phyloP scores from a whole-genome alignment of 2,329 filamentous ascomycete genomes.

The Sporothrix dimorphospora region DNA sequence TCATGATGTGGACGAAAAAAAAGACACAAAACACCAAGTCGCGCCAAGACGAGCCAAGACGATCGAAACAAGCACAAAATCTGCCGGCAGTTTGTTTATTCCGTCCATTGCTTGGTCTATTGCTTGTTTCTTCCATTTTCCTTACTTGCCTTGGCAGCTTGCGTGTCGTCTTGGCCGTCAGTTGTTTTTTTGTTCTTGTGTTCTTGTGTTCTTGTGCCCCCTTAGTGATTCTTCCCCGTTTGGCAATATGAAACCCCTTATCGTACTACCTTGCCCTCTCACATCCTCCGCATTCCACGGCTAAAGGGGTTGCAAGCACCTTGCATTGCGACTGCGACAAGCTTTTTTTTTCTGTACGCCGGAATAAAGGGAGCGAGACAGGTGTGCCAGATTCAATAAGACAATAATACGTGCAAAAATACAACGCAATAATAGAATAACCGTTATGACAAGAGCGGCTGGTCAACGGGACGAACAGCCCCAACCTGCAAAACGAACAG shows the following conservation, averaged over 20 bases:
- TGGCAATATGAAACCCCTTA: not conserved
- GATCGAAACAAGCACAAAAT: not conserved
- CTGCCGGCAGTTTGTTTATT: conserved; percentile 1
- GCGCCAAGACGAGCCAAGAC: not conserved
- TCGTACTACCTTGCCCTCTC: not conserved
- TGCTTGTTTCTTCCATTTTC: not conserved
- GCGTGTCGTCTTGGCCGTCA: not conserved
- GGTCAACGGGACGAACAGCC: not conserved
- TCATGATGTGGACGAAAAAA: not conserved
- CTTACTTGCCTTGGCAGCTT: not conserved
- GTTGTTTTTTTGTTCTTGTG: not conserved
- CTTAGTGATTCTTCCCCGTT: not conserved
- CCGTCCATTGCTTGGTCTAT: not conserved
- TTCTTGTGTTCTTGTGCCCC: not conserved
- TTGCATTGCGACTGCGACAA: too few species aligned
- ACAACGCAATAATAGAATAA: not conserved
- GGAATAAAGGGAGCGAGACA: not conserved
- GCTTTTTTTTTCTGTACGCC: not conserved
- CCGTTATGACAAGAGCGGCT: not conserved
- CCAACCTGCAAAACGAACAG: not conserved
- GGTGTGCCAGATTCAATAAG: not conserved
- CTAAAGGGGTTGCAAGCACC: not conserved
- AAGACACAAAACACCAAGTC: too few species aligned
- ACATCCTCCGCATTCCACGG: not conserved
- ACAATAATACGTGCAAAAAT: not conserved